Evolutionary conservation across 306 rosid species (phyloP).

Genomic region (Quercus variabilis): DNA sequence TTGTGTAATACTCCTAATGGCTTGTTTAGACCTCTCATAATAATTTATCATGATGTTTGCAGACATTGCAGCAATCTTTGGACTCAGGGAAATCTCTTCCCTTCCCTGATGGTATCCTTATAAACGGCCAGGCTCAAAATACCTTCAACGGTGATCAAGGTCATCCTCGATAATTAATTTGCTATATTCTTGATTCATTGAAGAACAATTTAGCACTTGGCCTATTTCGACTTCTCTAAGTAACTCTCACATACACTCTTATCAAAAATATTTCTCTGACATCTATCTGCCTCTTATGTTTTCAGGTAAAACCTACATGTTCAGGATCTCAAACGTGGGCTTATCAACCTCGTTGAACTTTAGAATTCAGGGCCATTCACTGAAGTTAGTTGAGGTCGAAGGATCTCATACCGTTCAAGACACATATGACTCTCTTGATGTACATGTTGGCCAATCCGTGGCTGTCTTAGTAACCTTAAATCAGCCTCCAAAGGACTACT

Average conservation of each 20-base stretch:
- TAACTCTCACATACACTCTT: not conserved
- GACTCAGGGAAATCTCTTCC: slow-evolving; percentile 79
- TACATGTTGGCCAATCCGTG: slow-evolving; percentile 92
- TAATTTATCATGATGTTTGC: slow-evolving; percentile 17
- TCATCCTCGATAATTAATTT: slow-evolving; percentile 15
- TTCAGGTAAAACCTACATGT: slow-evolving; percentile 93
- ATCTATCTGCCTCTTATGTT: not conserved
- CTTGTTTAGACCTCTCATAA: not conserved
- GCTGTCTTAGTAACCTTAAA: slow-evolving; percentile 72
- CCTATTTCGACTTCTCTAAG: not conserved
- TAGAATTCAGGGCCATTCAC: slow-evolving; percentile 73
- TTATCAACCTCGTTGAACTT: slow-evolving; percentile 75
- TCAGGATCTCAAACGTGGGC: slow-evolving; percentile 90
- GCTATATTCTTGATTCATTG: not conserved
- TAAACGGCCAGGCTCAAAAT: slow-evolving; percentile 67
- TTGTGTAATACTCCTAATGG: not conserved
- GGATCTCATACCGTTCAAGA: slow-evolving; percentile 87
- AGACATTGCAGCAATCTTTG: slow-evolving; percentile 63
- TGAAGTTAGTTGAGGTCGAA: slow-evolving; percentile 88
- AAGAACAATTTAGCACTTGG: not conserved
- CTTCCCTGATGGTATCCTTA: slow-evolving; percentile 75
- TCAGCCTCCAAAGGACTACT: slow-evolving; percentile 79
- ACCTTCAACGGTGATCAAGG: slow-evolving; percentile 77
- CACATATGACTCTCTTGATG: slow-evolving; percentile 78
- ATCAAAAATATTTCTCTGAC: slow-evolving; percentile 9